Base-by-base conservation (phyloP, 352 stramenopile genomes). In the Pythium angustatum region DNA sequence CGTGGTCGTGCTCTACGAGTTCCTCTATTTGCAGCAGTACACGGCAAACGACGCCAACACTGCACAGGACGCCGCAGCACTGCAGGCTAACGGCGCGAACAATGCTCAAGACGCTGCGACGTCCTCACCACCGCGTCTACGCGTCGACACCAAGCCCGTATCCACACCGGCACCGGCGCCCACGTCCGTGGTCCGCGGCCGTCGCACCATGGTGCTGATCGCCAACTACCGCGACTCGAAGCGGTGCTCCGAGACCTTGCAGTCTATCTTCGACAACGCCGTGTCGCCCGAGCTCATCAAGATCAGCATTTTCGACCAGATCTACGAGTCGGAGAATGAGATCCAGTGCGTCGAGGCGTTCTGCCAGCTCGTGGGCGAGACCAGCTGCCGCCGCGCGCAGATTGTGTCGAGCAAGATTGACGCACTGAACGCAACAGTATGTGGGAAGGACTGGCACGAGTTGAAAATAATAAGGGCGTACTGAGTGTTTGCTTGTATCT, bases 151-250 rank as follows among this genome's bases (percentile, higher is more conserved):
- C 11, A 49, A 58, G 27, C 45, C 63, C n/a, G 68, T 65, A 24
- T 45, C 64, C 2, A 66, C 71, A 12, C 73, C 57, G 0, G 28
- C 56, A 19, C 47, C 57, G 21, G 52, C 50, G 30, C 68, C 64
- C 28, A 68, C 65, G 38, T 78, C 72, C 2, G 72, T 85, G 31
- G 64, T 91, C 33, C 85, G 87, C 22, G 78, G 73, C 21, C 82
- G 85, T n/a, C 73, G 66, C 27, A 91, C 82, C 41, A 93, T 93
- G 73, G 71, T 93, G 36, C 69, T 93, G 21, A 77, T 91, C 28
- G 82, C 85, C 66, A 93, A 91, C 62, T 93, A 91, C 74, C 81
- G 85, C n/a, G 85, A 93, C 64, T 90, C 82, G 40, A 77, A 73
- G 21, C 83, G 85, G 66, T 90, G 82, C 69, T 78, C 82, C 17